Percentiles rank a stretch among this genome's conserved stretches.
Evolutionary conservation across 176 grass and related monocot genomes (phyloP).

Genomic region (Luzula sylvatica): DNA sequence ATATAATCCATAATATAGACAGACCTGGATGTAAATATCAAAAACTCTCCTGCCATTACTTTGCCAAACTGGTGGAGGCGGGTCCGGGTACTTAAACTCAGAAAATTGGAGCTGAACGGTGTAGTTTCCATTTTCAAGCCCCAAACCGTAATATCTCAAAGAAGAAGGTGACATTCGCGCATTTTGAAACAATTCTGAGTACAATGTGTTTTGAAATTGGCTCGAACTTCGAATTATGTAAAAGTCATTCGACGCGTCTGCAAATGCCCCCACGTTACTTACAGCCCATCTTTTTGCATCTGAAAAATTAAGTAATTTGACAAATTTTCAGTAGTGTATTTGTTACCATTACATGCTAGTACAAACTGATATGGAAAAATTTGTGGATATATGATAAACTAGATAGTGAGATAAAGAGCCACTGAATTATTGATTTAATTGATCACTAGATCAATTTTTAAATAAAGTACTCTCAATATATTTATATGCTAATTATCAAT

Average conservation of each 20-base stretch:
- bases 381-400: no score
- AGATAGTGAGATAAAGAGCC: not conserved
- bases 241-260: not conserved
- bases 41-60: slow-evolving; percentile 26
- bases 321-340: no score
- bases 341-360: no score
- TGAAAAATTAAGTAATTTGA: not conserved
- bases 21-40: slow-evolving; percentile 32
- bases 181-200: slow-evolving; percentile 14
- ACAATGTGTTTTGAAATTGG: slow-evolving; percentile 15
- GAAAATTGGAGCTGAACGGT: slow-evolving; percentile 22
- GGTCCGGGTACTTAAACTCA: not conserved
- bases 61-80: not conserved
- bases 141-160: slow-evolving; percentile 58
- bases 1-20: no score
- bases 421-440: no score
- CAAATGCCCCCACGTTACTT: slow-evolving; percentile 13
- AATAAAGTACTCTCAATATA: no score
- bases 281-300: slow-evolving; percentile 19
- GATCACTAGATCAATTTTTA: no score
- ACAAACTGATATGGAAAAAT: no score
- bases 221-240: not conserved
- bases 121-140: slow-evolving; percentile 41
- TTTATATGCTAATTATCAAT: no score
- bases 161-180: slow-evolving; percentile 25